Base-by-base conservation (phyloP, 331 rosid genomes). In the Acacia pycnantha region DNA sequence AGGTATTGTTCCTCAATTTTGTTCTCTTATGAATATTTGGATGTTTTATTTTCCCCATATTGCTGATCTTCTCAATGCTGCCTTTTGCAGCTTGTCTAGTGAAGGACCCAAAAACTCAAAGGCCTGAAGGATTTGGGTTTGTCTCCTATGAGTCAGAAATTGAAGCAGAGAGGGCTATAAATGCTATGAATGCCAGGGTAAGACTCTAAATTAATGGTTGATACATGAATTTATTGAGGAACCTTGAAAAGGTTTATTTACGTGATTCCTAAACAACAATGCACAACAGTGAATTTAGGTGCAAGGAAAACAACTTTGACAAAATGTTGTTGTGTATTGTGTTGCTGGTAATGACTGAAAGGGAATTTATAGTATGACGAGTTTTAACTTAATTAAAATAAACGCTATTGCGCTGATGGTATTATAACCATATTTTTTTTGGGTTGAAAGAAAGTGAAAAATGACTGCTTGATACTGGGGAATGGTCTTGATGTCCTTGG, bases 41-140 rank as follows among this genome's bases (percentile, higher is more conserved):
- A 31, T 27, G 13, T 31, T 67, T 19, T 18, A n/a, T 5, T 77
- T 19, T 33, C 2, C 48, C 27, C 58, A 1, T 11, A 3, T 22
- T 79, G n/a, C 35, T 70, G 13, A 61, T 48, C 6, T 50, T 50
- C 51, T 47, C 24, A 26, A 11, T 54, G 83, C 31, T 37, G 22
- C 40, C 0, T 16, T 15, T 19, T 77, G 72, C 81, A 92, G 98
- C 88, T 67, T 50, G 74, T 59, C 86, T 94, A 27, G 82, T 90
- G 27, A 1, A 64, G 26, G 97, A 94, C 81, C 83, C 47, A 11
- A 50, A 11, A 73, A 93, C 97, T 35, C 56, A n/a, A 26, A 90
- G 98, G 78, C 91, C 97, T 46, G 93, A 93, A 89, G 97, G 98
- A n/a, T 93, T 90, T 54, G 98, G 94, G 24, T 95, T 95, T 78